A percentile compares a stretch with the other conserved stretches of the same genome.
Evolutionary conservation across 305 asterid species (phyloP).

Genomic region (Fraxinus angustifolia): DNA sequence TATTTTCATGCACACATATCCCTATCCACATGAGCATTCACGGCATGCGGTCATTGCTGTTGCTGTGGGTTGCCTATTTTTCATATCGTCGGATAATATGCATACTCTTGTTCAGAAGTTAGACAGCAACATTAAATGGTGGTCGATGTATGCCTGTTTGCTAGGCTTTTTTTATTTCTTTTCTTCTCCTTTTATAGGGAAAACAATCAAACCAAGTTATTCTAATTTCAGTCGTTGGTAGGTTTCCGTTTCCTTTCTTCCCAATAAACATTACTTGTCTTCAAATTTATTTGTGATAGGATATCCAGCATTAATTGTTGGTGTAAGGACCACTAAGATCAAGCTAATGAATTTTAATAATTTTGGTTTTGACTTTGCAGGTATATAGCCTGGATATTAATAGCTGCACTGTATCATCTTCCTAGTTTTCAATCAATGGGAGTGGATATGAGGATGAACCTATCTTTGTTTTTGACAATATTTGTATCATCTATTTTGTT

Average conservation of each 20-base stretch:
- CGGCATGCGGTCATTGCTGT: constrained; percentile 95
- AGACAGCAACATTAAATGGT: constrained; percentile 97
- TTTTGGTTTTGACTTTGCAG: constrained; percentile 38
- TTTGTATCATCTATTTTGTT: constrained; percentile 76
- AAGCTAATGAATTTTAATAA: constrained; percentile 7
- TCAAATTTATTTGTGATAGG: not conserved
- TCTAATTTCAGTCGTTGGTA: constrained; percentile 97
- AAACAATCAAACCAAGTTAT: constrained; percentile 93
- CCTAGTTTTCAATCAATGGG: constrained; percentile 99
- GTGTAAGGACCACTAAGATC: not conserved
- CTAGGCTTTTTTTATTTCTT: constrained; percentile 98
- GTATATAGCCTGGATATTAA: constrained; percentile 88
- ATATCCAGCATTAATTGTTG: not conserved
- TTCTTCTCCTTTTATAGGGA: constrained; percentile 93
- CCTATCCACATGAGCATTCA: constrained; percentile 96
- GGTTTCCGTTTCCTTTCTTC: constrained; percentile 17
- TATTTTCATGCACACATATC: constrained; percentile 79
- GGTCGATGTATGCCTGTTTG: constrained; percentile 98
- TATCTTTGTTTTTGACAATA: constrained; percentile 83
- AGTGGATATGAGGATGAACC: constrained; percentile 95
- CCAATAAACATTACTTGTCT: not conserved
- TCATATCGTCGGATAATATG: constrained; percentile 93
- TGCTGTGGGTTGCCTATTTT: constrained; percentile 83
- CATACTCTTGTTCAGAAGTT: constrained; percentile 93
- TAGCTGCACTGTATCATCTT: constrained; percentile 96